Percentiles rank a stretch among this genome's conserved stretches.
Conservation (phyloP, 108 stramenopile species). For the Stephanodiscus triporus region DNA sequence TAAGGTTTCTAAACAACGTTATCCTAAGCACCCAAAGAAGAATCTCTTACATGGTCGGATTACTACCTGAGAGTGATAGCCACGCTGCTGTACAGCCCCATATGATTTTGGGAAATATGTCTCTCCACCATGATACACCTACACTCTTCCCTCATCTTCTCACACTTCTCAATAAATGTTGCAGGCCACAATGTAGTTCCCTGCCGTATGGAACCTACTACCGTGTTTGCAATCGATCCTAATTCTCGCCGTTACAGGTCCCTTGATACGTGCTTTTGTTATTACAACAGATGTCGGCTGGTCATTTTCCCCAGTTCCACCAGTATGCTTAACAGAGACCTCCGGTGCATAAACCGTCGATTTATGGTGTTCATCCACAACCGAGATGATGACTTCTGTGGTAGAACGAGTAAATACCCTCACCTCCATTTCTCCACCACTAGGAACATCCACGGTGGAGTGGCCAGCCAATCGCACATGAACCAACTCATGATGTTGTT, state of each 20-base stretch:
- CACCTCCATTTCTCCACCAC: conserved; percentile 65
- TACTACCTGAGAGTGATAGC: too few species aligned
- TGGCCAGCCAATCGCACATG: conserved; percentile 65
- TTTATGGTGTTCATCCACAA: conserved; percentile 63
- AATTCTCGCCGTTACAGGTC: conserved; percentile 65
- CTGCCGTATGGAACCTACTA: conserved; percentile 56
- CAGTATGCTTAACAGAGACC: conserved; percentile 36
- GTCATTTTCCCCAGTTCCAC: conserved; percentile 55
- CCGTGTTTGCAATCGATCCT: conserved; percentile 70
- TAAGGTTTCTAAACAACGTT: too few species aligned
- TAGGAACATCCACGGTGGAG: conserved; percentile 51
- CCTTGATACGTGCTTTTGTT: conserved; percentile 60
- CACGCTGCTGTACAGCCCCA: too few species aligned
- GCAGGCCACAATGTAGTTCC: conserved; percentile 65
- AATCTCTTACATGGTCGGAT: too few species aligned
- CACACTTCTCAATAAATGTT: conserved; percentile 17
- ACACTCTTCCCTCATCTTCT: not conserved
- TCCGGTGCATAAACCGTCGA: conserved; percentile 23
- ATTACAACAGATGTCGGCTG: conserved; percentile 52
- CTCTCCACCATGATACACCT: not conserved
- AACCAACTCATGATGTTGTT: conserved; percentile 62
- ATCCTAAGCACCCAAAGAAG: too few species aligned
- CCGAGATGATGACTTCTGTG: conserved; percentile 67
- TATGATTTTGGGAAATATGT: not conserved
- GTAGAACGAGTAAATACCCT: conserved; percentile 66